Conservation (phyloP, 2,329 filamentous ascomycete species). For the Rugonectria rugulosa region DNA sequence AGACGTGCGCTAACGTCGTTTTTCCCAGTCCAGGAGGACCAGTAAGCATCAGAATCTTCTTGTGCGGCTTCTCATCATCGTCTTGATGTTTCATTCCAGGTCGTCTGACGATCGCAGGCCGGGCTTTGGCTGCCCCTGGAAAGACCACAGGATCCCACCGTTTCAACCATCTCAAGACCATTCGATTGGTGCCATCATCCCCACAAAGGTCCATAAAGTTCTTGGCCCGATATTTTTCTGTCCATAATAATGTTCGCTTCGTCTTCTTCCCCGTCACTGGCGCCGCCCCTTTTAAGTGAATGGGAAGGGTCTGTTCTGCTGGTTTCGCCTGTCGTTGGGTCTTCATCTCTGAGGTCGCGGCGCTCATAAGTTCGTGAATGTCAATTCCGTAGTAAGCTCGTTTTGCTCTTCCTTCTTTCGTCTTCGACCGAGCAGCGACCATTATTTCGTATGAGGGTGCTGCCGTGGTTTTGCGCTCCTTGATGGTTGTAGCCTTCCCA, state of each 20-base stretch:
- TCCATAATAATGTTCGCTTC: conserved; percentile 77
- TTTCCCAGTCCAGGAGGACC: conserved; percentile 95
- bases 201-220: conserved; percentile 94
- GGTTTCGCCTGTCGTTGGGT: conserved; percentile 41
- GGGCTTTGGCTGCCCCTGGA: conserved; percentile 73
- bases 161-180: conserved; percentile 93
- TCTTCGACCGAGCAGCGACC: conserved; percentile 71
- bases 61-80: conserved; percentile 78
- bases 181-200: conserved; percentile 90
- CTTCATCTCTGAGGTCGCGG: conserved; percentile 68
- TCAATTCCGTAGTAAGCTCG: conserved; percentile 91
- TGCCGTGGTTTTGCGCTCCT: conserved; percentile 57
- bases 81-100: conserved; percentile 52
- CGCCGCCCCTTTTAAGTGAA: conserved; percentile 53
- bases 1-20: conserved; percentile 95
- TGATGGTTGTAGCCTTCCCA: conserved; percentile 64
- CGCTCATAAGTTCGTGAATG: conserved; percentile 82
- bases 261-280: conserved; percentile 45
- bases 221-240: conserved; percentile 93
- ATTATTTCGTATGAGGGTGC: conserved; percentile 69
- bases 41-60: conserved; percentile 88
- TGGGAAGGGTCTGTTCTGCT: conserved; percentile 42
- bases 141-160: conserved; percentile 94
- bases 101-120: conserved; percentile 52
- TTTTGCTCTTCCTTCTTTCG: conserved; percentile 72